Evolutionary conservation across 768 basidiomycete genomes (phyloP).

Genomic region (Macrocybe gigantea): DNA sequence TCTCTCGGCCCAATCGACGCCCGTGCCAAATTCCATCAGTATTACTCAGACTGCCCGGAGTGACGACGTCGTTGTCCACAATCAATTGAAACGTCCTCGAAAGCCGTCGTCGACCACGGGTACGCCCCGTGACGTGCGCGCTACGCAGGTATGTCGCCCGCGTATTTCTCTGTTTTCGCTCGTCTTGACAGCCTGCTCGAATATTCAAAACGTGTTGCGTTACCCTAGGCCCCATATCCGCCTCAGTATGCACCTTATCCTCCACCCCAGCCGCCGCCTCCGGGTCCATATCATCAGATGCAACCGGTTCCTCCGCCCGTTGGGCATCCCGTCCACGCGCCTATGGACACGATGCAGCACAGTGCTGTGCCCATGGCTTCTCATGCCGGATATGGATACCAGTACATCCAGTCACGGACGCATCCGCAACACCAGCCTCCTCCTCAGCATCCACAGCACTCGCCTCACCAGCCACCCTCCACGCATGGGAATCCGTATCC

Average conservation of each 20-base stretch:
- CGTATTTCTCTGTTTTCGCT: constrained; percentile 3
- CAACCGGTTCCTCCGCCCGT: constrained; percentile 22
- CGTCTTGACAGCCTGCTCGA: neutral
- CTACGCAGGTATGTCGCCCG: constrained; percentile 40
- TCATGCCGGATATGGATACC: constrained; percentile 27
- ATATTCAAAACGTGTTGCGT: constrained; percentile 2
- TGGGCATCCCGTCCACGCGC: constrained; percentile 18
- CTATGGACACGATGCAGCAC: constrained; percentile 26
- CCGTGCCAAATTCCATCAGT: constrained; percentile 31
- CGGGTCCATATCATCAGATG: constrained; percentile 26
- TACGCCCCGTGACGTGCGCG: constrained; percentile 39
- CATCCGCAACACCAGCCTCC: constrained; percentile 18
- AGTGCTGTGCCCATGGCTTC: too few relatives aligned
- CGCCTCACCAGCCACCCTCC: constrained; percentile 24
- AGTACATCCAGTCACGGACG: constrained; percentile 24
- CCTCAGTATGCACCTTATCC: constrained; percentile 40
- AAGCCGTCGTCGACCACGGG: constrained; percentile 26
- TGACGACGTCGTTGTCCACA: constrained; percentile 27
- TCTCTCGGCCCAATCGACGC: constrained; percentile 35
- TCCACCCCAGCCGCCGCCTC: constrained; percentile 25
- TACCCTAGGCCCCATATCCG: constrained; percentile 28
- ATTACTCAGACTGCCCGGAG: constrained; percentile 25
- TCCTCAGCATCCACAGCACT: constrained; percentile 9
- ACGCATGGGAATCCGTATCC: constrained; percentile 40
- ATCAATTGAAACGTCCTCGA: constrained; percentile 38